Conservation (phyloP, 2,329 filamentous ascomycete genomes). For the Colletotrichum camelliae region DNA sequence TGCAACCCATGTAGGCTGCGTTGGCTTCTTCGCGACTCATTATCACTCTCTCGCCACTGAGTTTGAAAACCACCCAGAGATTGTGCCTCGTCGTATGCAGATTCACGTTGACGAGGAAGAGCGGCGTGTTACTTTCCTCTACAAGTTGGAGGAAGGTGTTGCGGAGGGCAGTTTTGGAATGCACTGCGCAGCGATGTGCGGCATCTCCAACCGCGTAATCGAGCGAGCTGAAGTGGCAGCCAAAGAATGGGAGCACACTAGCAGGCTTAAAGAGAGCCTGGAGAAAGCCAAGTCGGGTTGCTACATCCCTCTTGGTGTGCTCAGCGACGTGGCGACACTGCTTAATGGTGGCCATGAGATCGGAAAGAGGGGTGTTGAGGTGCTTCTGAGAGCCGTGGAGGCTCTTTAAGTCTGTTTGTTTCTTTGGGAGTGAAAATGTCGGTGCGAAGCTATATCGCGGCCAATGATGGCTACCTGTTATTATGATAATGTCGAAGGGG, state of each 20-base stretch:
- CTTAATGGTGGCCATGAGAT: constrained; percentile 64
- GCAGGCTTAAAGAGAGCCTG: constrained; percentile 84
- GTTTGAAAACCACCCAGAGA: constrained; percentile 88
- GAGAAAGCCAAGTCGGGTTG: constrained; percentile 80
- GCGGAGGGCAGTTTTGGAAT: constrained; percentile 98
- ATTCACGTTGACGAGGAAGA: constrained; percentile 89
- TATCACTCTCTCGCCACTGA: constrained; percentile 94
- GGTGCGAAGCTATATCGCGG: neutral
- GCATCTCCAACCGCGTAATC: constrained; percentile 83
- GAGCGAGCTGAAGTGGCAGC: constrained; percentile 88
- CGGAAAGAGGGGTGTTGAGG: constrained; percentile 58
- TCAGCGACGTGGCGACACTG: constrained; percentile 86
- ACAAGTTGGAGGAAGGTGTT: constrained; percentile 90
- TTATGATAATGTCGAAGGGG: neutral
- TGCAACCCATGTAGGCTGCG: constrained; percentile 88
- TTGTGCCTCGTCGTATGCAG: constrained; percentile 86
- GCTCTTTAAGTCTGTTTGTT: constrained; percentile 44
- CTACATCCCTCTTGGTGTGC: constrained; percentile 82
- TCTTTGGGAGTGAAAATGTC: neutral
- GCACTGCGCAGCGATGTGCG: constrained; percentile 99
- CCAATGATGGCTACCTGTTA: neutral
- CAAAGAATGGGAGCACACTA: constrained; percentile 93
- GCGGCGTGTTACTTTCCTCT: constrained; percentile 92
- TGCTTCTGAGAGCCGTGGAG: constrained; percentile 66
- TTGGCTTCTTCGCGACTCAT: constrained; percentile 97